phyloP scores from a whole-genome alignment of 768 basidiomycete species.

The Mrakia frigida region DNA sequence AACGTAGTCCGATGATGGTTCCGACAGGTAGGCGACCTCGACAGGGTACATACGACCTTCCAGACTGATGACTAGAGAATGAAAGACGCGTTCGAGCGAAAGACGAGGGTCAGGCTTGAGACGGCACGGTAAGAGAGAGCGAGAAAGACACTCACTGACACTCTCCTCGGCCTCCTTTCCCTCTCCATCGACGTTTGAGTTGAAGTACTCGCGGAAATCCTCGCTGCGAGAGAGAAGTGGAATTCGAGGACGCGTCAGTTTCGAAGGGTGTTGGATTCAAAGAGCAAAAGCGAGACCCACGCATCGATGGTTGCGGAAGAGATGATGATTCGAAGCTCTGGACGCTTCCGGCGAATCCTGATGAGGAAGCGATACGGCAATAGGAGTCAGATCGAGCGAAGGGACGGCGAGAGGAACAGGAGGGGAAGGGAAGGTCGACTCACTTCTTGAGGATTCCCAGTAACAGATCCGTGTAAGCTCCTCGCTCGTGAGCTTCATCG shows the following conservation, averaged over 20 bases:
- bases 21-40: constrained; percentile 47
- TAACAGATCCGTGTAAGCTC: constrained; percentile 89
- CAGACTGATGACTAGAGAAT: constrained; percentile 60
- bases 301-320: constrained; percentile 98
- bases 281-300: constrained; percentile 34
- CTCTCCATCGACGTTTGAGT: constrained; percentile 38
- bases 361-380: constrained; percentile 23
- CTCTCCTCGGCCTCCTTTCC: constrained; percentile 28
- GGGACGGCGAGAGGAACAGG: not conserved
- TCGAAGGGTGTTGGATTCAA: not conserved
- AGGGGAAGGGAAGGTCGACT: constrained; percentile 34
- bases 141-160: constrained; percentile 20
- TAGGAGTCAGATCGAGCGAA: not conserved
- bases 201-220: constrained; percentile 84
- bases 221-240: constrained; percentile 41
- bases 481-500: constrained; percentile 95
- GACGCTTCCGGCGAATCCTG: constrained; percentile 87
- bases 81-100: not conserved
- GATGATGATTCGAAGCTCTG: constrained; percentile 80
- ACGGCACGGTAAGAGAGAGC: not conserved
- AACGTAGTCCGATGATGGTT: constrained; percentile 29
- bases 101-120: not conserved
- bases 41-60: constrained; percentile 96
- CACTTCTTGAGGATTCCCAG: constrained; percentile 92
- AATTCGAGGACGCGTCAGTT: not conserved